Evolutionary conservation across 2,329 filamentous ascomycete genomes (phyloP), one percentile per base, ranked within the genome.

Genomic region (Endoconidiophora polonica): DNA sequence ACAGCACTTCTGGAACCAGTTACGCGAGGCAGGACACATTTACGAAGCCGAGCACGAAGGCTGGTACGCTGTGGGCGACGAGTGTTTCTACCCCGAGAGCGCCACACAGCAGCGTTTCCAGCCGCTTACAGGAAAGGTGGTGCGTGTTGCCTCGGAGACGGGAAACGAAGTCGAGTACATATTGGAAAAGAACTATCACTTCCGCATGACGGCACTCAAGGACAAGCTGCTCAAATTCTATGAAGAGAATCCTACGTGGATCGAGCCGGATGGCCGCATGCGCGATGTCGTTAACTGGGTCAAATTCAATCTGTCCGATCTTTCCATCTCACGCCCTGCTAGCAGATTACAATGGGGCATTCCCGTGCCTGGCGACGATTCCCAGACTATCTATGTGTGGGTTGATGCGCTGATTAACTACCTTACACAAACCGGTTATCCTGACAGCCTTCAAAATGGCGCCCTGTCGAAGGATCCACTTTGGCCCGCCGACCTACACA

Each of bases 321-420:
- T 98, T 12, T 95, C 87, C 3, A 77, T 95, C 46, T 96, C 90
- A 2, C 74, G 93, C 24, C 91, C 91, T 0, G 69, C 74, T 3
- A 77, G 81, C 49, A 76, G 91, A 44, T 65, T 96, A 39, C 74
- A 69, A 22, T 98, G 91, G 91, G 91, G 91, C 3, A 83, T 98
- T 51, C 79, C 73, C 5, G 91, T 95, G 23, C 91, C 91, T 0
- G 81, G 80, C 48, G 91, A 98, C 59, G 68, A 75, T 0, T 76
- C 70, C 16, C 91, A 96, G 64, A 96, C 88, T 2, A 90, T 98
- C 52, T 98, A 98, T 60, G 93, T 98, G 29, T 98, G 91, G 91
- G 74, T 98, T 0, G 93, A 98, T 65, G 91, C 91, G 1, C 74
- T 98, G 26, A 74, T 96, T 59, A 98, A 95, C 64, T 98, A 98